Evolutionary conservation across 768 basidiomycete species (phyloP).

Genomic region (Boletus pseudo-olivaceus): DNA sequence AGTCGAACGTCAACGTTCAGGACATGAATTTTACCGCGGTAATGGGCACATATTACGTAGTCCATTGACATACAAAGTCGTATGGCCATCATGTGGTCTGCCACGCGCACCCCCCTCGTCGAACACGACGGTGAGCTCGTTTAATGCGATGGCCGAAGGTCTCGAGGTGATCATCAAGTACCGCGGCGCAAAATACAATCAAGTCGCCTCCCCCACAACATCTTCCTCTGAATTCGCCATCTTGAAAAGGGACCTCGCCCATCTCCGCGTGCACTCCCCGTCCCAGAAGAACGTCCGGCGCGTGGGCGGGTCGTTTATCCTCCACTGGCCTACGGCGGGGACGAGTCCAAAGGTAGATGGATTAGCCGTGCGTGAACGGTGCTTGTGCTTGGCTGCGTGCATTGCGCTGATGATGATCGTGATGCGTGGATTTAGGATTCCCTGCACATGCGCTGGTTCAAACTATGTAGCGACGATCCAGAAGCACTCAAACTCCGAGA

Average conservation of each 20-base stretch:
- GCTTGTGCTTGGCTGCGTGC: neutral
- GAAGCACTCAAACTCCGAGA: constrained; percentile 23
- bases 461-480: constrained; percentile 22
- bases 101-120: neutral
- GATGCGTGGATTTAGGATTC: constrained; percentile 13
- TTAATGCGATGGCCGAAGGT: constrained; percentile 18
- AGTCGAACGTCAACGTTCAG: too few species aligned
- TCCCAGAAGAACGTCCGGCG: constrained; percentile 27
- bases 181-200: constrained; percentile 15
- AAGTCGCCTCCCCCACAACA: constrained; percentile 9
- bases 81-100: neutral
- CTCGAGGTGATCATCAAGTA: constrained; percentile 27
- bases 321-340: constrained; percentile 23
- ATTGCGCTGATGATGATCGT: neutral
- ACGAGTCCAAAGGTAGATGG: constrained; percentile 1
- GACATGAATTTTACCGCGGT: too few species aligned
- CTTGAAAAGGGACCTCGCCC: constrained; percentile 27
- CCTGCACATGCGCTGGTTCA: constrained; percentile 26
- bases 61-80: neutral
- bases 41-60: neutral
- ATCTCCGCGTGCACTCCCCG: constrained; percentile 30
- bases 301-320: constrained; percentile 18
- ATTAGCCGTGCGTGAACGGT: constrained; percentile 7
- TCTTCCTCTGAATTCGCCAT: constrained; percentile 18
- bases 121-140: constrained; percentile 2